A percentile compares a stretch with the other conserved stretches of the same genome.
Conservation (phyloP, 2,329 filamentous ascomycete species). For the Podosphaera aphanis region DNA sequence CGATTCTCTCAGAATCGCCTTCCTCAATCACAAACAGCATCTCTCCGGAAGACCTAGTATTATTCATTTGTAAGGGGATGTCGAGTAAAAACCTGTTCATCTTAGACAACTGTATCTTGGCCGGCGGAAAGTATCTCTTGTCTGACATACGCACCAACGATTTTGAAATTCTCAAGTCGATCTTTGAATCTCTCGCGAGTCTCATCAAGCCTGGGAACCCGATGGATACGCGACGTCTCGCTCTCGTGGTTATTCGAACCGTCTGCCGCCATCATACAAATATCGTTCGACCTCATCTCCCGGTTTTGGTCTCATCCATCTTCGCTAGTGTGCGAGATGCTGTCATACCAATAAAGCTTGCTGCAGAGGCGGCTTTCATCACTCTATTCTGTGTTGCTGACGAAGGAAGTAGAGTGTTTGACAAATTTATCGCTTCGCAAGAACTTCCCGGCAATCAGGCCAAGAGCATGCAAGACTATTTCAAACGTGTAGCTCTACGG, state of each 20-base stretch:
- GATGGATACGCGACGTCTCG: conserved; percentile 62
- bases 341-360: conserved; percentile 85
- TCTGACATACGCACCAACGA: conserved; percentile 37
- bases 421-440: conserved; percentile 60
- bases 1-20: conserved; percentile 63
- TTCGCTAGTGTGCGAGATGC: conserved; percentile 78
- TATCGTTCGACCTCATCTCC: conserved; percentile 57
- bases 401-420: conserved; percentile 65
- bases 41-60: conserved; percentile 49
- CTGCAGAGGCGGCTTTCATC: conserved; percentile 84
- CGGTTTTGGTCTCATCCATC: conserved; percentile 56
- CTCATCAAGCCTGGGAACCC: conserved; percentile 58
- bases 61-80: conserved; percentile 63
- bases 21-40: conserved; percentile 39
- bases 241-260: conserved; percentile 72
- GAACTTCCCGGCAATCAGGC: conserved; percentile 49
- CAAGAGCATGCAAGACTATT: conserved; percentile 88
- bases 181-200: conserved; percentile 56
- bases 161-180: conserved; percentile 53
- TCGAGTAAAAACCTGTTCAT: conserved; percentile 55
- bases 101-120: conserved; percentile 69
- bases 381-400: conserved; percentile 77
- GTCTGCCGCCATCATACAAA: conserved; percentile 59
- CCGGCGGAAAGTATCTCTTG: conserved; percentile 75
- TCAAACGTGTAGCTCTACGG: conserved; percentile 72